Conservation (phyloP, 352 stramenopile species). For the Phytophthora cryptogea region DNA sequence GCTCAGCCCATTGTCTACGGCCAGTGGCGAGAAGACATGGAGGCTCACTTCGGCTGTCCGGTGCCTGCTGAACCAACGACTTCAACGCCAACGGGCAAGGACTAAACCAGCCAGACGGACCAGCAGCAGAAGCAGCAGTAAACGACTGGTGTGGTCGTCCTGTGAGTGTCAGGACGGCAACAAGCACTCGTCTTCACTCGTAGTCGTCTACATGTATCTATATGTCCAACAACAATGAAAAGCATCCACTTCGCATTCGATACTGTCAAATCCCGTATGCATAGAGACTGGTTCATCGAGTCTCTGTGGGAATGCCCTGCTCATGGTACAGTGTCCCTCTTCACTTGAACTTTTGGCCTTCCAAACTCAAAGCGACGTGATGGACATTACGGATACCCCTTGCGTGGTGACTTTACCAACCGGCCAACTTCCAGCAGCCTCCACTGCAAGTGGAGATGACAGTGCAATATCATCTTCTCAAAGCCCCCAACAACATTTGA, state of each 20-base stretch:
- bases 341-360: constrained; percentile 1
- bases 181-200: too few relatives aligned
- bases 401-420: constrained; percentile 7
- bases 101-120: constrained; percentile 1
- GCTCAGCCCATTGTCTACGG: constrained; percentile 30
- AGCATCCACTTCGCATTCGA: too few relatives aligned
- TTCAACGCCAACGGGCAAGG: neutral
- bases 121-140: constrained; percentile 9
- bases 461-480: neutral
- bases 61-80: constrained; percentile 9
- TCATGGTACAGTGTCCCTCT: neutral
- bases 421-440: neutral
- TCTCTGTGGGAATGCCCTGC: neutral
- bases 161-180: too few relatives aligned
- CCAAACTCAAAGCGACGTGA: constrained; percentile 12
- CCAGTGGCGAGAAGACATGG: constrained; percentile 40
- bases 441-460: constrained; percentile 3
- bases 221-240: neutral
- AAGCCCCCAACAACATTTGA: constrained; percentile 6
- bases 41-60: constrained; percentile 41
- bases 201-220: too few relatives aligned
- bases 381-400: constrained; percentile 3
- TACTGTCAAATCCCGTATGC: too few relatives aligned
- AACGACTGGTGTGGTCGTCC: too few relatives aligned
- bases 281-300: too few relatives aligned